Evolutionary conservation across 2,329 filamentous ascomycete species (phyloP).

Genomic region (Xylariaceae sp.): DNA sequence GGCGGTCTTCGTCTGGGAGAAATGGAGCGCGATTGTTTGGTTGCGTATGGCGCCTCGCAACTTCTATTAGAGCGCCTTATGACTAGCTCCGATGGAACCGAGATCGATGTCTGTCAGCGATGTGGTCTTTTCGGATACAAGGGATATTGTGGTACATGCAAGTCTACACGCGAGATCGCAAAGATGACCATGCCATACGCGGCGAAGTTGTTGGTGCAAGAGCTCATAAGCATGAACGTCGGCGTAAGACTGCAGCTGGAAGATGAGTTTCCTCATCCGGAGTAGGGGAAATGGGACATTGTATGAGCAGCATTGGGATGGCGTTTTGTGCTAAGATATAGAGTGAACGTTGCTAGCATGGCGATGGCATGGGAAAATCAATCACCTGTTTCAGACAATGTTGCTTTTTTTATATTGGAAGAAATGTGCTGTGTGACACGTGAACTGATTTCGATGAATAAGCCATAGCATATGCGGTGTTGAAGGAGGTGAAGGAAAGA

Average conservation of each 20-base stretch:
- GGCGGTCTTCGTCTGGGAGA: slow-evolving; percentile 92
- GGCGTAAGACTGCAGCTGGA: slow-evolving; percentile 84
- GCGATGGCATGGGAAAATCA: not conserved
- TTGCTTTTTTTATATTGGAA: no score
- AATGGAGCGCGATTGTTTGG: slow-evolving; percentile 98
- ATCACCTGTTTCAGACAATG: no score
- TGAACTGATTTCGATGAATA: no score
- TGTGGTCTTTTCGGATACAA: slow-evolving; percentile 95
- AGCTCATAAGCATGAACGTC: slow-evolving; percentile 98
- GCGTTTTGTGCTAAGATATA: slow-evolving; percentile 14
- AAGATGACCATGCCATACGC: slow-evolving; percentile 98
- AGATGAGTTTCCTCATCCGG: slow-evolving; percentile 81
- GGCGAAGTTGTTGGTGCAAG: slow-evolving; percentile 92
- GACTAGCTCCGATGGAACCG: slow-evolving; percentile 85
- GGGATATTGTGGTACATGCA: slow-evolving; percentile 91
- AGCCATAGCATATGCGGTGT: no score
- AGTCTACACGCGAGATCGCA: slow-evolving; percentile 76
- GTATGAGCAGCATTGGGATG: slow-evolving; percentile 4
- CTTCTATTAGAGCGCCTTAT: slow-evolving; percentile 89
- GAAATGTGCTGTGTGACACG: no score
- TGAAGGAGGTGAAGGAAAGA: no score
- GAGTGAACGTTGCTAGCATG: slow-evolving; percentile 3
- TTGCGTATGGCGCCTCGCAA: slow-evolving; percentile 93
- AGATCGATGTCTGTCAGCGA: slow-evolving; percentile 88
- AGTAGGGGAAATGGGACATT: slow-evolving; percentile 9